Conservation (phyloP, 2,329 filamentous ascomycete genomes). For the Cercospora canescens region DNA sequence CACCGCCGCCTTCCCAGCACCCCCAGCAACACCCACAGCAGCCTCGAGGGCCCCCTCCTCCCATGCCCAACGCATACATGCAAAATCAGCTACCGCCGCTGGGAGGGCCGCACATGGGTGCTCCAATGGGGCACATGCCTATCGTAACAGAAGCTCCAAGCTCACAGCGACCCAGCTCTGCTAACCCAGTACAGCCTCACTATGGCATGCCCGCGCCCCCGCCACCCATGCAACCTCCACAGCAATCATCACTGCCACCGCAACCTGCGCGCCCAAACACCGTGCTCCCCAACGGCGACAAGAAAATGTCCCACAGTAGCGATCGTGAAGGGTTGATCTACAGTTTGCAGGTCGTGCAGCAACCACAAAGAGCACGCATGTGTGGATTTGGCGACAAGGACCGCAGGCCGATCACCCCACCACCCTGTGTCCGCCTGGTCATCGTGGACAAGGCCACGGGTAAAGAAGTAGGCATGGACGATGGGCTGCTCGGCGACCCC, state of each 20-base stretch:
- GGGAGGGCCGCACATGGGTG: constrained; percentile 19
- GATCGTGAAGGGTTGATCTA: constrained; percentile 28
- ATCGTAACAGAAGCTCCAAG: constrained; percentile 22
- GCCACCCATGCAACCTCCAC: constrained; percentile 20
- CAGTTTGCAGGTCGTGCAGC: constrained; percentile 69
- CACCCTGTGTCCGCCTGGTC: constrained; percentile 83
- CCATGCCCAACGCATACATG: constrained; percentile 19
- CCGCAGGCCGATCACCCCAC: constrained; percentile 90
- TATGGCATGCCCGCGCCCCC: constrained; percentile 16
- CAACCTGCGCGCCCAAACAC: constrained; percentile 13
- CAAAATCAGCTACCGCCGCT: constrained; percentile 27
- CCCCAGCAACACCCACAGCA: constrained; percentile 20
- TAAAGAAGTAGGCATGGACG: constrained; percentile 76
- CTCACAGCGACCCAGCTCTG: constrained; percentile 21
- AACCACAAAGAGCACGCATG: constrained; percentile 92
- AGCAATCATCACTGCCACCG: constrained; percentile 19
- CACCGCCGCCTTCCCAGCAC: constrained; percentile 17
- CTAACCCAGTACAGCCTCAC: constrained; percentile 22
- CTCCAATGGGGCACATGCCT: constrained; percentile 10
- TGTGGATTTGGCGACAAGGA: constrained; percentile 99
- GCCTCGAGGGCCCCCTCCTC: constrained; percentile 14
- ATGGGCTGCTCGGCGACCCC: constrained; percentile 59
- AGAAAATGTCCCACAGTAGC: constrained; percentile 20
- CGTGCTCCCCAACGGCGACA: constrained; percentile 14
- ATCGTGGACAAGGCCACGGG: constrained; percentile 73